A percentile compares a stretch with the other conserved stretches of the same genome.
Conservation (phyloP, 805 yeast species). For the Hanseniaspora valbyensis region DNA sequence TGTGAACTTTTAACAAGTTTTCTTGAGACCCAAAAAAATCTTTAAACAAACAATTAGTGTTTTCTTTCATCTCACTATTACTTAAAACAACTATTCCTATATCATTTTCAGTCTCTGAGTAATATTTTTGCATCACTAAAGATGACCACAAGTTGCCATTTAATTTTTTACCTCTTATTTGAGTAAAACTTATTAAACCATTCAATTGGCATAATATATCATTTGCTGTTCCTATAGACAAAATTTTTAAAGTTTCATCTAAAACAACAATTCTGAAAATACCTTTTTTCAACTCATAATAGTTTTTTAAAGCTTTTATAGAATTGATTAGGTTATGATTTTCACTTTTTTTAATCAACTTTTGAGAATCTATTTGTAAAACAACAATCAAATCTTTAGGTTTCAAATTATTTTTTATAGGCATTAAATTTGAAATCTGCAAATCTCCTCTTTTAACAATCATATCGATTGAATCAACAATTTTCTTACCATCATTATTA, state of each 20-base stretch:
- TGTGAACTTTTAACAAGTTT: constrained; percentile 22
- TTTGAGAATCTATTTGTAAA: constrained; percentile 24
- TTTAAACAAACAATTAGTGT: background rate
- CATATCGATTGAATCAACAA: constrained; percentile 1
- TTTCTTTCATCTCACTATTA: background rate
- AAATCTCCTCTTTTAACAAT: constrained; percentile 4
- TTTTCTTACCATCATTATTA: background rate
- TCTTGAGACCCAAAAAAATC: background rate
- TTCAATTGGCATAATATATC: constrained; percentile 8
- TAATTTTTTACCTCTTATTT: constrained; percentile 12
- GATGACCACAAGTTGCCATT: constrained; percentile 3
- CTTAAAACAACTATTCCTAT: constrained; percentile 4
- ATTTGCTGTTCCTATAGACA: constrained; percentile 2
- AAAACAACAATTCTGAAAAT: background rate
- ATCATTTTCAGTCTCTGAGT: background rate
- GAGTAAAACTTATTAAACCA: constrained; percentile 1
- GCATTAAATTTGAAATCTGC: background rate
- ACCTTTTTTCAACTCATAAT: background rate
- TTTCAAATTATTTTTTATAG: background rate
- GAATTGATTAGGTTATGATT: constrained; percentile 8
- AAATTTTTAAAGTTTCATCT: constrained; percentile 7
- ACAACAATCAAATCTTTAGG: constrained; percentile 25
- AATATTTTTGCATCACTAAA: constrained; percentile 3
- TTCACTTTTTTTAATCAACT: constrained; percentile 10
- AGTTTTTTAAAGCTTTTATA: background rate